phyloP scores from a whole-genome alignment of 768 basidiomycete species.

The Phylloporus arenicola region DNA sequence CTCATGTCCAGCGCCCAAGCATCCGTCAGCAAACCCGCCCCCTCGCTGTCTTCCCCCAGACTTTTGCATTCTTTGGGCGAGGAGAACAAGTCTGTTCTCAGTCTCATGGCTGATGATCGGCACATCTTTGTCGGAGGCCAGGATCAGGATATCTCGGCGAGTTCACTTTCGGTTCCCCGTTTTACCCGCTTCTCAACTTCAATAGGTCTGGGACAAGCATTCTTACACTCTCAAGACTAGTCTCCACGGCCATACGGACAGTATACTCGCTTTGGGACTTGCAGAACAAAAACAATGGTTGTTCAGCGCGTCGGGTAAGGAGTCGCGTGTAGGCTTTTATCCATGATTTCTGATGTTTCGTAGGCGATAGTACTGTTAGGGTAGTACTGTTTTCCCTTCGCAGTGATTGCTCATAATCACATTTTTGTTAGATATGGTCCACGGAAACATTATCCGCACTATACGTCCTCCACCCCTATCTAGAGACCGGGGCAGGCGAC shows the following conservation, averaged over 20 bases:
- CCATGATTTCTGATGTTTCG: constrained; percentile 1
- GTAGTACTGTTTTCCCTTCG: constrained; percentile 36
- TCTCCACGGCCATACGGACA: constrained; percentile 77
- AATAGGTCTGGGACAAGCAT: constrained; percentile 80
- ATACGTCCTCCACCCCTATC: constrained; percentile 71
- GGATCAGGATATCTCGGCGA: constrained; percentile 66
- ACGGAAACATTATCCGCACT: constrained; percentile 60
- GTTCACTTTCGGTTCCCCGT: constrained; percentile 14
- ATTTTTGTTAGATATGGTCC: constrained; percentile 65
- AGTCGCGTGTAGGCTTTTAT: background rate
- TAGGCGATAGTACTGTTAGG: constrained; percentile 85
- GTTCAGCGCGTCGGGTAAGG: constrained; percentile 81
- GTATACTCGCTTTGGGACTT: constrained; percentile 74
- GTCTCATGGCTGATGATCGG: constrained; percentile 63
- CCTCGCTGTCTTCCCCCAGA: constrained; percentile 41
- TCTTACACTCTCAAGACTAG: constrained; percentile 64
- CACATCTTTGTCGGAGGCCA: constrained; percentile 85
- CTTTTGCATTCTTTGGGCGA: constrained; percentile 70
- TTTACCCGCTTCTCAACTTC: background rate
- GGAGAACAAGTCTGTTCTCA: constrained; percentile 63
- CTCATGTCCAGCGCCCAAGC: constrained; percentile 32
- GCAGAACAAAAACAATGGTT: constrained; percentile 76
- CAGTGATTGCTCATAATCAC: constrained; percentile 2
- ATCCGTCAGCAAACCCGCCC: constrained; percentile 54
- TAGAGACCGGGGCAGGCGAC: constrained; percentile 80